These are phyloP conservation scores for Artomyces pyxidatus DNA, from an alignment of 768 basidiomycete genomes.

Conservation along the genomic window DNA sequence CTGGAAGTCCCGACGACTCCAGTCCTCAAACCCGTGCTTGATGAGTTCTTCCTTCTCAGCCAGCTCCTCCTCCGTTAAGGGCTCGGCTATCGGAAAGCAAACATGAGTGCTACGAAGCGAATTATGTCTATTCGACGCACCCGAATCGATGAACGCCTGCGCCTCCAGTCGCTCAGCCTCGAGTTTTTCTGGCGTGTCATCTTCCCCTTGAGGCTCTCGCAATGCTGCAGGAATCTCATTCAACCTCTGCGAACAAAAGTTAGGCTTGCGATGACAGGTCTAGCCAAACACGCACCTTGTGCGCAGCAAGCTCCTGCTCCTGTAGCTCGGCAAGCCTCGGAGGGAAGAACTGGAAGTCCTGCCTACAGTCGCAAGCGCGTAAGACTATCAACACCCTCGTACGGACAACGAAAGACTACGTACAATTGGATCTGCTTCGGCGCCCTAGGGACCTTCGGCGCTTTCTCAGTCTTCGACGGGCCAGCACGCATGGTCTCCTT, in stretches of 20 bases:
- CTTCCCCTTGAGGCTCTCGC: conserved; percentile 58
- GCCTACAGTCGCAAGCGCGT: conserved; percentile 33
- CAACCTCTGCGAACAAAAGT: conserved; percentile 33
- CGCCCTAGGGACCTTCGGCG: conserved; percentile 72
- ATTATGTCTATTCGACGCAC: conserved; percentile 29
- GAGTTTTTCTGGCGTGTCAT: conserved; percentile 76
- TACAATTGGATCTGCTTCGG: conserved; percentile 85
- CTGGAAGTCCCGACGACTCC: conserved; percentile 92
- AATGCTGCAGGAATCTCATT: conserved; percentile 59
- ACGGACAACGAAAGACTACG: conserved; percentile 19
- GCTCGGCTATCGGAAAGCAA: conserved; percentile 51
- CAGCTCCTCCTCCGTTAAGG: conserved; percentile 82
- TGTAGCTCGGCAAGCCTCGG: conserved; percentile 72
- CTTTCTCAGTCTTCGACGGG: conserved; percentile 72
- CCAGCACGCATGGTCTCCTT: conserved; percentile 82
- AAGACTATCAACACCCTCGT: conserved; percentile 1
- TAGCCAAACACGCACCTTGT: conserved; percentile 47
- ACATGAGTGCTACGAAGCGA: background rate
- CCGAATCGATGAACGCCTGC: conserved; percentile 83
- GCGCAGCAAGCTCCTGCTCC: conserved; percentile 77
- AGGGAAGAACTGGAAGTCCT: conserved; percentile 97
- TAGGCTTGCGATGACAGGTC: background rate
- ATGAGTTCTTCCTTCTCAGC: conserved; percentile 73
- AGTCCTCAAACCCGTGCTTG: conserved; percentile 76
- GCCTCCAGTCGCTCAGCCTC: conserved; percentile 74